These are phyloP conservation scores for Leishmania gerbilli DNA, from an alignment of 208 protist genomes.

Conservation along the genomic window DNA sequence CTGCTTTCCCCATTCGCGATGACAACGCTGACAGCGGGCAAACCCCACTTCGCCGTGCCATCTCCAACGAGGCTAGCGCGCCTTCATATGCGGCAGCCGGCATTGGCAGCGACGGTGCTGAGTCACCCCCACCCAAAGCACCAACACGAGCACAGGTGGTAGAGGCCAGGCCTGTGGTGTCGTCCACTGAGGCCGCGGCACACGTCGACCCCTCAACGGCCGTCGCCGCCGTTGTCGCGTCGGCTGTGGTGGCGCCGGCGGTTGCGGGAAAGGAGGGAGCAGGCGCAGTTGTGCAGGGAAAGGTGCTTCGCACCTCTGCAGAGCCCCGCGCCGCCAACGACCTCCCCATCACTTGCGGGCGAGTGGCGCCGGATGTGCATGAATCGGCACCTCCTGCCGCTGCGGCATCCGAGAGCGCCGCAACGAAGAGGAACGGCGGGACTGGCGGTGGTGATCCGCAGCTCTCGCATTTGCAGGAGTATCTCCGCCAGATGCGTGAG, in stretches of 20 bases:
- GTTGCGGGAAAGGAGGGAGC: background rate
- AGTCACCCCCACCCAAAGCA: constrained; percentile 29
- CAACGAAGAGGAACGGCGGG: background rate
- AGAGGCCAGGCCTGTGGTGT: constrained; percentile 12
- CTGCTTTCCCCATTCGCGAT: background rate
- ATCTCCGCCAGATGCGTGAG: constrained; percentile 45
- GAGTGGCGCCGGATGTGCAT: background rate
- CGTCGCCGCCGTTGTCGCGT: background rate
- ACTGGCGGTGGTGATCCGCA: background rate
- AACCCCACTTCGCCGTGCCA: background rate
- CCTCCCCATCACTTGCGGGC: constrained; percentile 29
- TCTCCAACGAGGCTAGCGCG: background rate
- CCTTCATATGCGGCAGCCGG: background rate
- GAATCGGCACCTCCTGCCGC: background rate
- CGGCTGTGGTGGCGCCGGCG: background rate
- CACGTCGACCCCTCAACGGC: constrained; percentile 14
- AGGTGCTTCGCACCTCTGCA: constrained; percentile 23
- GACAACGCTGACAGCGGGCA: background rate
- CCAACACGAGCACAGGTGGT: constrained; percentile 15
- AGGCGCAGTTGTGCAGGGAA: constrained; percentile 11
- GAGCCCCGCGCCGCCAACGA: constrained; percentile 30
- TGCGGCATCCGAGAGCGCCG: background rate
- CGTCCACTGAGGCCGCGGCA: background rate
- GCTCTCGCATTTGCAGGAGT: constrained; percentile 59
- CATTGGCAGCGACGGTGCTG: constrained; percentile 1